Conservation (phyloP, 2,329 filamentous ascomycete species). For the Claviceps cyperi region DNA sequence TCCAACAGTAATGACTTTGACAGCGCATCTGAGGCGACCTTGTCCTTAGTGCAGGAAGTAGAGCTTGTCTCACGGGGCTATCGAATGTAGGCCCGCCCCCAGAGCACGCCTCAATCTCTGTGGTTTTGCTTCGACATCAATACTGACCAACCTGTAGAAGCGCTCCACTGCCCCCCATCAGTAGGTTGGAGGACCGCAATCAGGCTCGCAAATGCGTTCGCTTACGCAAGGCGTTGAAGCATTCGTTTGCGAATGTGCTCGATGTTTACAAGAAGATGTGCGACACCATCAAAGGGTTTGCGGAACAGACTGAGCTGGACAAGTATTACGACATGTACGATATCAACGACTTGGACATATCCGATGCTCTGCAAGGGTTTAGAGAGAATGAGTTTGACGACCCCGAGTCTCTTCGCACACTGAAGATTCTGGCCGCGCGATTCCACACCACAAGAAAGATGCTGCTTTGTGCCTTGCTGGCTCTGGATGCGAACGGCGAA, state of each 20-base stretch:
- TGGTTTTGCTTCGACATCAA: background rate
- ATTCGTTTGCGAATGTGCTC: slow-evolving; percentile 55
- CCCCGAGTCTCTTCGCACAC: slow-evolving; percentile 57
- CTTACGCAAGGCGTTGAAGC: slow-evolving; percentile 61
- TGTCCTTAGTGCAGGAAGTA: slow-evolving; percentile 84
- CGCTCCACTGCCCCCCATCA: slow-evolving; percentile 81
- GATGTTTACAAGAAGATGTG: slow-evolving; percentile 59
- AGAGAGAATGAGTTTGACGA: slow-evolving; percentile 60
- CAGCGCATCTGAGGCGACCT: slow-evolving; percentile 56
- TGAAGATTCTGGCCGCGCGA: slow-evolving; percentile 70
- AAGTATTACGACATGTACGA: slow-evolving; percentile 89
- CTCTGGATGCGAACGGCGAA: slow-evolving; percentile 69
- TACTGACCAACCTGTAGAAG: slow-evolving; percentile 39
- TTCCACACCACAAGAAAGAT: slow-evolving; percentile 72
- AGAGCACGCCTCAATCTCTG: background rate
- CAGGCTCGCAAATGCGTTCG: slow-evolving; percentile 68
- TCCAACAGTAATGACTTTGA: slow-evolving; percentile 69
- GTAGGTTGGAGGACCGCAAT: slow-evolving; percentile 70
- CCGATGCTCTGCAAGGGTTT: slow-evolving; percentile 52
- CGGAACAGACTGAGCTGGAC: slow-evolving; percentile 69
- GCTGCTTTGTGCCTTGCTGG: slow-evolving; percentile 76
- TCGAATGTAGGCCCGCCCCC: slow-evolving; percentile 47
- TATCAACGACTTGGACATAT: slow-evolving; percentile 57
- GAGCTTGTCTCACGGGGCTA: slow-evolving; percentile 88
- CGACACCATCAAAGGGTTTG: slow-evolving; percentile 52